phyloP scores from a whole-genome alignment of 768 basidiomycete species.

The Gloeostereum incarnatum region DNA sequence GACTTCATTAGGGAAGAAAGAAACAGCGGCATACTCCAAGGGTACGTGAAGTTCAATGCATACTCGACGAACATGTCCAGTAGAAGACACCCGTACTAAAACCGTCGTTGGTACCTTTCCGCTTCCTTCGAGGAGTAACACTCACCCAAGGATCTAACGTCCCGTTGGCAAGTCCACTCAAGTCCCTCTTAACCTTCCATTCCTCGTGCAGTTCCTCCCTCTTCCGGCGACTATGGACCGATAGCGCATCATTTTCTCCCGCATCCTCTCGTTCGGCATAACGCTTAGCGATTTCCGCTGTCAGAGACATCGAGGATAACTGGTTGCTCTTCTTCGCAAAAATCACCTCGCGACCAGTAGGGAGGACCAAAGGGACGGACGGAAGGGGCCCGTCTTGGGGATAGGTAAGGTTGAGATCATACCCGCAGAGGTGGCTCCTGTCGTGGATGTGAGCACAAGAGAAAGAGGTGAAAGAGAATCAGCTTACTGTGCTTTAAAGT shows the following conservation, averaged over 20 bases:
- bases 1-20: neutral
- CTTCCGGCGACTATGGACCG: constrained; percentile 12
- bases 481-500: neutral
- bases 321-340: neutral
- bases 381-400: constrained; percentile 51
- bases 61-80: constrained; percentile 63
- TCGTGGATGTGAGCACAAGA: constrained; percentile 3
- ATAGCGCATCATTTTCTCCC: constrained; percentile 12
- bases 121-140: neutral
- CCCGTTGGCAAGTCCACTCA: constrained; percentile 38
- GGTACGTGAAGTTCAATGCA: constrained; percentile 62
- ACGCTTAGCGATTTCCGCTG: neutral
- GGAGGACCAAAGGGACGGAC: constrained; percentile 22
- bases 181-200: constrained; percentile 44
- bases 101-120: neutral
- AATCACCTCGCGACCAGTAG: constrained; percentile 9
- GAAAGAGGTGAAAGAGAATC: neutral
- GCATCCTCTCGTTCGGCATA: constrained; percentile 15
- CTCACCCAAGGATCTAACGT: constrained; percentile 47
- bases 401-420: constrained; percentile 59
- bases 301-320: too few species aligned
- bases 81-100: constrained; percentile 55
- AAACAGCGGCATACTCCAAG: constrained; percentile 28
- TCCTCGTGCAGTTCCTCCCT: constrained; percentile 13
- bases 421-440: constrained; percentile 55